These are phyloP conservation scores for Phytophthora kernoviae DNA, from an alignment of 352 stramenopile genomes.

Conservation along the genomic window DNA sequence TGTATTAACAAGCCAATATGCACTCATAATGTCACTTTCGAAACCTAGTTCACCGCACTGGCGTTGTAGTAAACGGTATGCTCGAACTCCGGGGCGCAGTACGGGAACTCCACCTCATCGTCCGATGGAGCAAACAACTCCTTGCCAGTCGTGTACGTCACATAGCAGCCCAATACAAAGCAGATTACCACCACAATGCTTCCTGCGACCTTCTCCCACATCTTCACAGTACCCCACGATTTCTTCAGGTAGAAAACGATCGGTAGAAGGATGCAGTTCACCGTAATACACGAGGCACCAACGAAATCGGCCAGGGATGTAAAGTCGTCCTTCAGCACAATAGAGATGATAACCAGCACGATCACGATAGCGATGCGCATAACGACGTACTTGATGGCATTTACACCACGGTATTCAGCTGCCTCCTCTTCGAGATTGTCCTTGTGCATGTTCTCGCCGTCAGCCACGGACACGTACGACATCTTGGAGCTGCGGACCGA, in stretches of 20 bases:
- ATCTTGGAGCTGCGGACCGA: constrained; percentile 27
- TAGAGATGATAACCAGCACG: constrained; percentile 15
- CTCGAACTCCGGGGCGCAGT: constrained; percentile 24
- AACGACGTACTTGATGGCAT: constrained; percentile 33
- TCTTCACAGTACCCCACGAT: constrained; percentile 9
- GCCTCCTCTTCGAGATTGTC: constrained; percentile 14
- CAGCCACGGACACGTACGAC: constrained; percentile 35
- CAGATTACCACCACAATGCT: constrained; percentile 24
- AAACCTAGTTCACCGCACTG: constrained; percentile 1
- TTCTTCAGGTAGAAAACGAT: constrained; percentile 32
- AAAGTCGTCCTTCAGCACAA: constrained; percentile 20
- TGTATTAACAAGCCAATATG: not conserved
- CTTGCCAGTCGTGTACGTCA: constrained; percentile 38
- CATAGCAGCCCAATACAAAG: constrained; percentile 35
- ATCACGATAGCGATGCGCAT: constrained; percentile 38
- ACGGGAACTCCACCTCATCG: constrained; percentile 23
- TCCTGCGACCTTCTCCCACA: constrained; percentile 32
- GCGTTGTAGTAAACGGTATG: constrained; percentile 28
- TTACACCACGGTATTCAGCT: constrained; percentile 33
- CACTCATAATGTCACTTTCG: not conserved
- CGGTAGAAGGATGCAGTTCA: constrained; percentile 39
- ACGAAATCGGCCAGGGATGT: constrained; percentile 33
- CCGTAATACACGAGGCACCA: constrained; percentile 31
- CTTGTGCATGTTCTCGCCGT: constrained; percentile 18
- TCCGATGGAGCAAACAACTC: constrained; percentile 27